phyloP scores from a whole-genome alignment of 2,329 filamentous ascomycete species.

The Aspergillus japonicus region DNA sequence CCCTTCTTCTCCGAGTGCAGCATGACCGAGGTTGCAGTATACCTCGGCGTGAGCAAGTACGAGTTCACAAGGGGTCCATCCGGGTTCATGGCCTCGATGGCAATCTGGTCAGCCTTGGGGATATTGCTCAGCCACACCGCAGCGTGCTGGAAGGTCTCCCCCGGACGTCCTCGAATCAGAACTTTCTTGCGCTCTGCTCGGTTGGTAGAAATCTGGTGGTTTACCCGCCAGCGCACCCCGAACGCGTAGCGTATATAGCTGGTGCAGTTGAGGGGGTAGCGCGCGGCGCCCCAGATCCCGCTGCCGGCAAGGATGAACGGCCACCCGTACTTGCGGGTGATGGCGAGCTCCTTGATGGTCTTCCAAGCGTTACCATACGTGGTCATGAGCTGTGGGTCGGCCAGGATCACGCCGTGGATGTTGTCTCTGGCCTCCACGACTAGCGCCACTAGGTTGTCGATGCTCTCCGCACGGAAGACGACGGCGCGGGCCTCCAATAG shows the following conservation, averaged over 20 bases:
- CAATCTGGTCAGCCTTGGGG: background rate
- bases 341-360: background rate
- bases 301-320: background rate
- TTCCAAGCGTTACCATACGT: background rate
- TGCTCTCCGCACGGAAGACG: background rate
- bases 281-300: background rate
- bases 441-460: background rate
- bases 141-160: background rate
- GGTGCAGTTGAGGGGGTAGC: background rate
- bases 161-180: background rate
- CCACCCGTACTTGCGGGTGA: background rate
- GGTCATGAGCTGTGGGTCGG: background rate
- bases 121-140: background rate
- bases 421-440: background rate
- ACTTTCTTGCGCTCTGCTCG: background rate
- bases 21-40: background rate
- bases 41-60: background rate
- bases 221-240: background rate
- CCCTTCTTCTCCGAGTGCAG: background rate
- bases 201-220: background rate
- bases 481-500: too few relatives aligned
- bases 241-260: background rate
- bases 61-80: background rate
- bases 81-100: background rate
- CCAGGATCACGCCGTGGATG: background rate